Base-by-base conservation (phyloP, 441 rosid species). In the Croton setiger region DNA sequence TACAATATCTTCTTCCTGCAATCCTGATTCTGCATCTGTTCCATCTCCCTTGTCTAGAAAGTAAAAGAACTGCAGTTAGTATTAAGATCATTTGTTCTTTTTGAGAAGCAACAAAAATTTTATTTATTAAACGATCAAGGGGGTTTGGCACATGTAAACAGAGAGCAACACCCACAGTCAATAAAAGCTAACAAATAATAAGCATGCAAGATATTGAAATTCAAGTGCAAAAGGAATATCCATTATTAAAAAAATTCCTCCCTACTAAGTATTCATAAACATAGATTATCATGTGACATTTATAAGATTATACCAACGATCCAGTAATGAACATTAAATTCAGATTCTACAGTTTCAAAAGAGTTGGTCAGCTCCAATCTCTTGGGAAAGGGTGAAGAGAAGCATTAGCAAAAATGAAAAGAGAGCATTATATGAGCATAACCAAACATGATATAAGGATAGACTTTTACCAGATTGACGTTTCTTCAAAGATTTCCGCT, bases 401-500 rank as follows among this genome's bases (percentile, higher is more conserved):
- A 2, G 44, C 33, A 27, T 18, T 31, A 41, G 23, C 47, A 18
- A 1, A 31, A 10, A 69, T 41, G 5, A 14, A 45, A 43, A 9
- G 8, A 7, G 41, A 35, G 45, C 13, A 55, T 41, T 58, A 7
- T 20, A 13, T 23, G 5, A 11, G 44, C 27, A 36, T 47, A 43
- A 17, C 64, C 13, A 60, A 72, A 43, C 41, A 65, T 35, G 23
- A 48, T 60, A 48, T 60, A 71, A 12, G 65, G 64, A 33, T 27
- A 39, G 36, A 71, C 71, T 81, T n/a, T n/a, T 82, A 86, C 97
- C 96, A 78, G 87, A 80, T 81, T 87, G 97, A 58, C 95, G 89
- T 79, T 96, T 96, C 91, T 96, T 96, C 71, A 96, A 80, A 57
- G 85, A 82, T 83, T 92, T 96, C 57, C 99, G 83, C 76, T 87